Percentiles rank a stretch among this genome's conserved stretches.
Evolutionary conservation across 345 rosid genomes (phyloP).

Genomic region (Bruguiera gymnorhiza): DNA sequence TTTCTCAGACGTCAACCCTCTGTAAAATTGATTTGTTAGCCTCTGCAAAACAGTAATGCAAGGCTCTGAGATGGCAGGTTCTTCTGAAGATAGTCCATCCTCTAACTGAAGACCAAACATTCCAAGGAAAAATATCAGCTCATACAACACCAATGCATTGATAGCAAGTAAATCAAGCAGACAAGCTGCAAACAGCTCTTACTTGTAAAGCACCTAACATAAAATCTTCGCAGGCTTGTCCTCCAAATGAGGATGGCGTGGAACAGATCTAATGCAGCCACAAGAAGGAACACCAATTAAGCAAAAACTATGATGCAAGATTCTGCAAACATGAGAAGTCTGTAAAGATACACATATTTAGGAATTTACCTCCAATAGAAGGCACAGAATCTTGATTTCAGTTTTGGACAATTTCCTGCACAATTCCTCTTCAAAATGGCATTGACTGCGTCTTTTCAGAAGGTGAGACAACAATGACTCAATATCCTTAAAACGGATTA

Average conservation of each 20-base stretch:
- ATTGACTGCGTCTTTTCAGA: slow-evolving; percentile 52
- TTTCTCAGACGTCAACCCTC: slow-evolving; percentile 44
- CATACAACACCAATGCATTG: not conserved
- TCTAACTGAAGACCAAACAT: slow-evolving; percentile 50
- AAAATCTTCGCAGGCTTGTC: slow-evolving; percentile 43
- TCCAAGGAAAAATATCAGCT: slow-evolving; percentile 9
- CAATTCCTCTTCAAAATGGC: slow-evolving; percentile 40
- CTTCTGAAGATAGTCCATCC: slow-evolving; percentile 39
- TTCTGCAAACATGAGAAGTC: not conserved
- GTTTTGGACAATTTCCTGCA: slow-evolving; percentile 47
- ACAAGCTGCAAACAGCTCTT: slow-evolving; percentile 28
- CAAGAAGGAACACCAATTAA: slow-evolving; percentile 22
- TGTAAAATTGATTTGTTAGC: slow-evolving; percentile 47
- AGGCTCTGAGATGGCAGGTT: slow-evolving; percentile 56
- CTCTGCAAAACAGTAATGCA: slow-evolving; percentile 63
- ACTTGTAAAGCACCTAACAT: slow-evolving; percentile 63
- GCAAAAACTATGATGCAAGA: slow-evolving; percentile 9
- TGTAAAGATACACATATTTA: slow-evolving; percentile 5
- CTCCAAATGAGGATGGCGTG: slow-evolving; percentile 30
- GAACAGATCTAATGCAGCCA: slow-evolving; percentile 55
- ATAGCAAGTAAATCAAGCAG: slow-evolving; percentile 5
- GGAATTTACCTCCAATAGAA: slow-evolving; percentile 72
- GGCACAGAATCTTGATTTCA: slow-evolving; percentile 68
- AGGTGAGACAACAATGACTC: slow-evolving; percentile 55
- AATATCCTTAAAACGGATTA: slow-evolving; percentile 54